These are phyloP conservation scores for Nakazawaea anatomiae DNA, from an alignment of 805 yeast species.

Conservation along the genomic window DNA sequence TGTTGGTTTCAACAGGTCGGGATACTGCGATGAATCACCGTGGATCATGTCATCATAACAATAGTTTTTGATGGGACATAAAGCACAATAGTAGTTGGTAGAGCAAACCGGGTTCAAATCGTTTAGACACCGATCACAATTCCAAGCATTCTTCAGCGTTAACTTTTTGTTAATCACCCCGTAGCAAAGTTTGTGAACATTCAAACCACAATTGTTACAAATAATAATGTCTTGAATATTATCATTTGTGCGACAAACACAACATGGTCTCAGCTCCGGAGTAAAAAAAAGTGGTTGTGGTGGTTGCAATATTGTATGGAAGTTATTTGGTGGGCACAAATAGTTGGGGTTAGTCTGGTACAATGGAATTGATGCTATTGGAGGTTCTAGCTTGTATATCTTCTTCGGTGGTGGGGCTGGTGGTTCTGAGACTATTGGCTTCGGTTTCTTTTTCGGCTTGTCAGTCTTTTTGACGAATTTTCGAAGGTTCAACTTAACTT, in stretches of 20 bases:
- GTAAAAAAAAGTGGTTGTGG: conserved; percentile 14
- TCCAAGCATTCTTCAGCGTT: conserved; percentile 44
- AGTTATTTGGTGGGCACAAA: neutral
- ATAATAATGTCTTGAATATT: conserved; percentile 34
- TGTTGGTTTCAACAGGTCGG: conserved; percentile 71
- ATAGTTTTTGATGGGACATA: conserved; percentile 56
- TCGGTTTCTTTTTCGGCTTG: conserved; percentile 5
- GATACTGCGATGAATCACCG: conserved; percentile 34
- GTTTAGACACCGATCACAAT: conserved; percentile 75
- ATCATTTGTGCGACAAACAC: conserved; percentile 46
- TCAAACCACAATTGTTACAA: conserved; percentile 63
- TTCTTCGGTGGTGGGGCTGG: conserved; percentile 17
- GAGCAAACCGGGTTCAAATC: conserved; percentile 54
- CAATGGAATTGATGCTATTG: neutral
- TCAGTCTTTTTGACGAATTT: conserved; percentile 3
- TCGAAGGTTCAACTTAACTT: conserved; percentile 7
- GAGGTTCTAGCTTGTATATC: conserved; percentile 1
- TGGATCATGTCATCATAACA: conserved; percentile 39
- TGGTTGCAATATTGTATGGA: neutral
- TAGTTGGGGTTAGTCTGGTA: conserved; percentile 4
- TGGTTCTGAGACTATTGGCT: neutral
- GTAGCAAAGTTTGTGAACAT: conserved; percentile 66
- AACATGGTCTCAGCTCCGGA: conserved; percentile 37
- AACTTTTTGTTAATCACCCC: conserved; percentile 33
- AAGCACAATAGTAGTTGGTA: conserved; percentile 52